A percentile compares a stretch with the other conserved stretches of the same genome.
Conservation (phyloP, 2,329 filamentous ascomycete genomes). For the Orbilia blumenaviensis region DNA sequence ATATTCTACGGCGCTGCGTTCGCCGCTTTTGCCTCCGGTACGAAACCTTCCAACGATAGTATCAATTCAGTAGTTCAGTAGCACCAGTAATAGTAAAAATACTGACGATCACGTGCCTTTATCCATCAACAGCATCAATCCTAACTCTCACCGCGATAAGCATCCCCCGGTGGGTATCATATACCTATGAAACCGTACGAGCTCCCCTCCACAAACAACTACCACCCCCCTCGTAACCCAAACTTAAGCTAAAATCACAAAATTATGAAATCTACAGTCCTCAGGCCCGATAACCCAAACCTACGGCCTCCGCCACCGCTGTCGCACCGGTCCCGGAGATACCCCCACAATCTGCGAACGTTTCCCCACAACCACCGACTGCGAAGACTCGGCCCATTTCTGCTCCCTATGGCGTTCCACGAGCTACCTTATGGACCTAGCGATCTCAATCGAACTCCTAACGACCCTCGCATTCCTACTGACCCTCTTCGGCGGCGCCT, state of each 20-base stretch:
- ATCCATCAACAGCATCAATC: constrained; percentile 74
- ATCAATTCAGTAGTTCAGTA: too few relatives aligned
- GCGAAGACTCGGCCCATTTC: constrained; percentile 75
- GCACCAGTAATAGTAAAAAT: too few relatives aligned
- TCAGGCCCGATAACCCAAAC: constrained; percentile 68
- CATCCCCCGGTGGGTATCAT: constrained; percentile 76
- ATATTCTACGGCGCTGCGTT: constrained; percentile 62
- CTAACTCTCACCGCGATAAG: constrained; percentile 76
- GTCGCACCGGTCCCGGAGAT: constrained; percentile 72
- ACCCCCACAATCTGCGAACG: constrained; percentile 66
- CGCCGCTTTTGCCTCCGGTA: constrained; percentile 63
- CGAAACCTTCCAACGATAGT: too few relatives aligned
- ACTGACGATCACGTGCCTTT: neutral
- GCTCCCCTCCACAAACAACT: constrained; percentile 63
- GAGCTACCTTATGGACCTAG: constrained; percentile 86
- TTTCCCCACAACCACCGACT: constrained; percentile 76
- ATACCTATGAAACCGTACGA: constrained; percentile 66
- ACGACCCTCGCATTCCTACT: constrained; percentile 81
- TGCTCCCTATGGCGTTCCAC: constrained; percentile 91
- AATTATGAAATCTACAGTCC: constrained; percentile 56
- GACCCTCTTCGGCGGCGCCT: constrained; percentile 79
- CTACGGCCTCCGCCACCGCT: constrained; percentile 82
- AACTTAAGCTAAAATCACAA: neutral
- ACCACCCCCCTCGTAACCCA: constrained; percentile 49
- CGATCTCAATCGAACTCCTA: constrained; percentile 81